Base-by-base conservation (phyloP, 2,329 filamentous ascomycete genomes). In the Daldinia eschscholtzii region DNA sequence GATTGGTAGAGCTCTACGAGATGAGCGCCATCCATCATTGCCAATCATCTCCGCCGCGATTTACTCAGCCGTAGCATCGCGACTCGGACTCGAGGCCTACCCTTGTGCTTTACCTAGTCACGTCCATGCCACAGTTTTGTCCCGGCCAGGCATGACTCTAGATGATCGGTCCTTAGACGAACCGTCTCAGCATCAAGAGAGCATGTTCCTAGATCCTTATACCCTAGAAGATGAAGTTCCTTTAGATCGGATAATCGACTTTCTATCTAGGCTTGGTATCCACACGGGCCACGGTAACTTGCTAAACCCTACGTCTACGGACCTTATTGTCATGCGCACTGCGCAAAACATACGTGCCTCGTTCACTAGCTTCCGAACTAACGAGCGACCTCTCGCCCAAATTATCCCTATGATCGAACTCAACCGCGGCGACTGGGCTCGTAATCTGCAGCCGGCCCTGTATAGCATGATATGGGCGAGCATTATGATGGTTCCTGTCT, bases 41-140 rank as follows among this genome's bases (percentile, higher is more conserved):
- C 96, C 95, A 1, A 85, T 98, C 57, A 91, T 98, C 68, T 96
- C 93, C 1, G 91, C 91, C 62, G 91, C 91, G 67, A 97, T 98
- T 70, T 99, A 91, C 80, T 96, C 92, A 76, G 90, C 89, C 64
- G 79, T 98, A 15, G 94, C 93, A 0, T 85, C 88, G 61, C 87
- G 92, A 41, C 78, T 98, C 12, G 92, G 91, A 1, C 80, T 99
- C 53, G 86, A 91, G 73, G 93, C 94, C 0, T 88, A 89, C 37
- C 93, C 92, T 61, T 95, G 92, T 73, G 90, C 91, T 48, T 92
- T 95, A 75, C 93, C 95, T 3, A 92, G 89, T 71, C 94, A 98
- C 77, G 93, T 97, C 13, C 91, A 97, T 76, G 92, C 89, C 18
- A 89, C 97, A 59, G 88, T 98, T 12, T 84, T 87, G 57, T 87